Evolutionary conservation across 208 protist species (phyloP).

Genomic region (Trypanosoma avium): DNA sequence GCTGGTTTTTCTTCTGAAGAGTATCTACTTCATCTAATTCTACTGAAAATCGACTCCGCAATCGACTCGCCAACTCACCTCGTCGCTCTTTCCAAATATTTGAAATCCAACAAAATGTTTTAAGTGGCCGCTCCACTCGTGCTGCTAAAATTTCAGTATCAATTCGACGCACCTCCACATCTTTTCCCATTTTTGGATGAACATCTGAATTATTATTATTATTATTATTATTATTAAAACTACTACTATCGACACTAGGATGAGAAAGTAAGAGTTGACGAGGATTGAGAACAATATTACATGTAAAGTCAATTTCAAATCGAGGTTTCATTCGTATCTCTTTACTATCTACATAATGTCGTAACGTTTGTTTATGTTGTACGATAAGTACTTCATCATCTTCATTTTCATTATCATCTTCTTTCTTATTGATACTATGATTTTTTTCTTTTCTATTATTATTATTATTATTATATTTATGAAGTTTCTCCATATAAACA

Average conservation of each 20-base stretch:
- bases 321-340: slow-evolving; percentile 34
- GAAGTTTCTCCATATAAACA: slow-evolving; percentile 31
- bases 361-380: slow-evolving; percentile 52
- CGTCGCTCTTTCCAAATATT: slow-evolving; percentile 37
- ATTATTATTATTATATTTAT: slow-evolving; percentile 21
- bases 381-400: slow-evolving; percentile 35
- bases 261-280: slow-evolving; percentile 17
- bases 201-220: no score
- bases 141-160: slow-evolving; percentile 26
- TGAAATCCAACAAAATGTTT: slow-evolving; percentile 29
- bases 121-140: slow-evolving; percentile 27
- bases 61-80: slow-evolving; percentile 36
- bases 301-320: slow-evolving; percentile 61
- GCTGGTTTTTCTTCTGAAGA: not conserved
- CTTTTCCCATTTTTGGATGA: slow-evolving; percentile 16
- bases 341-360: slow-evolving; percentile 50
- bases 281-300: slow-evolving; percentile 46
- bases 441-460: not conserved
- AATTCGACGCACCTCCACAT: slow-evolving; percentile 22
- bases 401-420: not conserved
- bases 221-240: no score
- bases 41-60: slow-evolving; percentile 52
- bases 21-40: slow-evolving; percentile 34
- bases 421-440: no score
- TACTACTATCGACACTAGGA: no score